Evolutionary conservation across 441 rosid species (phyloP).

Genomic region (Biscutella laevigata): DNA sequence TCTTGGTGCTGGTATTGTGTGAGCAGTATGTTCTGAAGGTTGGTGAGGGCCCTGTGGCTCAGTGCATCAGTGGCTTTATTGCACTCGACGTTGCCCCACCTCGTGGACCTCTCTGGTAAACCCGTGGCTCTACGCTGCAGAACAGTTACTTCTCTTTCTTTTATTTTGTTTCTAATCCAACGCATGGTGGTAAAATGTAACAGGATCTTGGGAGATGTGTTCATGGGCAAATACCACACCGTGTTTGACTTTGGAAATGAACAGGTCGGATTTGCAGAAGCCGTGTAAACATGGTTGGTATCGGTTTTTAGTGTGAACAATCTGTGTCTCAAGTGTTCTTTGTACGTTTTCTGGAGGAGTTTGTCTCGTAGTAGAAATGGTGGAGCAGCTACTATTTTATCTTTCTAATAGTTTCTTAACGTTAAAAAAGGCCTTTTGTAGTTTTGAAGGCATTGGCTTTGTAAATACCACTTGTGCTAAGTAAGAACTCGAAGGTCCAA

Average conservation of each 20-base stretch:
- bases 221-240: slow-evolving; percentile 70
- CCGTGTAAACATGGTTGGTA: slow-evolving; percentile 23
- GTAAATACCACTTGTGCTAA: slow-evolving; percentile 21
- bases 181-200: slow-evolving; percentile 1
- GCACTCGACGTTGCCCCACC: slow-evolving; percentile 60
- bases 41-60: slow-evolving; percentile 48
- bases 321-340: slow-evolving; percentile 15
- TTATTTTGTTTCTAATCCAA: not conserved
- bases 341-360: slow-evolving; percentile 15
- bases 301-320: slow-evolving; percentile 10
- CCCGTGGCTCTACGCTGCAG: not conserved
- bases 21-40: slow-evolving; percentile 58
- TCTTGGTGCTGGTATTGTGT: slow-evolving; percentile 14
- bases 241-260: slow-evolving; percentile 48
- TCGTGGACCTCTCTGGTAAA: slow-evolving; percentile 68
- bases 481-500: too few species aligned
- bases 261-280: slow-evolving; percentile 57
- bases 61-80: slow-evolving; percentile 61
- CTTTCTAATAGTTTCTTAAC: slow-evolving; percentile 3
- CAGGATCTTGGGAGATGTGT: slow-evolving; percentile 67
- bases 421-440: slow-evolving; percentile 17
- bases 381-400: slow-evolving; percentile 7
- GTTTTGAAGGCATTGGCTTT: slow-evolving; percentile 33
- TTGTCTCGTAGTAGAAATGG: slow-evolving; percentile 21
- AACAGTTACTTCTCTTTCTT: not conserved